Evolutionary conservation across 164 flowering plant genomes (phyloP), one percentile per base, ranked within the genome.

Genomic region (Paratinospora sagittata): DNA sequence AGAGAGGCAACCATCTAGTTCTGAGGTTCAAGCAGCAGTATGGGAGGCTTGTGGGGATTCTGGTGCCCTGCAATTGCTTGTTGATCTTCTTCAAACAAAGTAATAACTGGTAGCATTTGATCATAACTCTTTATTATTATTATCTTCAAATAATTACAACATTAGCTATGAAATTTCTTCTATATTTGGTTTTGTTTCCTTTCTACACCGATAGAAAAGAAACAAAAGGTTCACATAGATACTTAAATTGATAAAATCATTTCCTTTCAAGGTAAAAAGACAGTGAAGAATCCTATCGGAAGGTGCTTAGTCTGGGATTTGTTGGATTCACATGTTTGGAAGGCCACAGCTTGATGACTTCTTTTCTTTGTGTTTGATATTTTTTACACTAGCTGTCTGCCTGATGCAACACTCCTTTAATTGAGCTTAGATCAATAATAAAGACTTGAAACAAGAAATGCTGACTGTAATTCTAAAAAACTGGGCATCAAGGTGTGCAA

Each of bases 41-140:
- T 96, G 99, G 99, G 99, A 96, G 82, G 86, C 84, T 64, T 91
- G 97, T 80, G 99, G 99, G 55, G 97, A 96, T 83, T 84, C 93
- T 74, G 96, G 99, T 71, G 99, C 98, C 73, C 63, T 96, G 61
- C 99, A 90, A 68, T 75, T 96, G 80, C 97, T 96, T 72, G 88
- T 93, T 75, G 97, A 96, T 84, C 92, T 93, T 80, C 90, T 96
- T 76, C 83, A 87, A 39, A 77, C 61, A 66, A 96, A 88, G 99
- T 93, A 88, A 79, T 58, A 30, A 30, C 34, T 30, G 34, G 34
- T 30, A 30, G 34, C 34, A 30, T 4, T 30, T 58, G 60, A 21
- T 69, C 9, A 47, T 16, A 58, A 49, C 47, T 52, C 57, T 16
- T 52, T 14, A 3, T 6, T n/a, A 16, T n/a, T 52, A 16, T 52